Percentiles rank a stretch among this genome's conserved stretches.
Conservation (phyloP, 179 eudicot genomes). For the Spinacia oleracea region DNA sequence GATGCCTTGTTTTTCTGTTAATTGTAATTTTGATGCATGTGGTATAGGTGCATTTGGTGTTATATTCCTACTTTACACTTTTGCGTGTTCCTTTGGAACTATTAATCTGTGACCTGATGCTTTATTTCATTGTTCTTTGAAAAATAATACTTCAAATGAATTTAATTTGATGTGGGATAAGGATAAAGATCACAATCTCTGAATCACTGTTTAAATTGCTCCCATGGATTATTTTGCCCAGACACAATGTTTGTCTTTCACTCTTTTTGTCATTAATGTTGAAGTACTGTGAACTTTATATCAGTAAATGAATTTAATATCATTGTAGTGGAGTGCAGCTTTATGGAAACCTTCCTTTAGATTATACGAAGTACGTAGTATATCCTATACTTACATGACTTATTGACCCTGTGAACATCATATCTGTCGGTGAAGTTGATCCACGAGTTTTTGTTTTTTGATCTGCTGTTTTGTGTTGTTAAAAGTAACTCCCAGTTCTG, state of each 20-base stretch:
- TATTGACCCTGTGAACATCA: background rate
- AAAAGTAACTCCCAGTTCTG: background rate
- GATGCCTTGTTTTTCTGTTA: constrained; percentile 17
- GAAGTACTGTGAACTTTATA: too few relatives aligned
- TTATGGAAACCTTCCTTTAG: background rate
- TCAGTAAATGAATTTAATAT: too few relatives aligned
- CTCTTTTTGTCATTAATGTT: background rate
- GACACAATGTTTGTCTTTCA: background rate
- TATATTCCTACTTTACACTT: background rate
- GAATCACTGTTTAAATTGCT: background rate
- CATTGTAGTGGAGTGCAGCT: background rate
- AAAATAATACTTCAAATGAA: too few relatives aligned
- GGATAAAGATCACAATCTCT: background rate
- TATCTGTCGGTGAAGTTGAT: background rate
- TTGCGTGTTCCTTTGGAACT: background rate
- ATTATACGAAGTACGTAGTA: too few relatives aligned
- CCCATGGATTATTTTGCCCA: background rate
- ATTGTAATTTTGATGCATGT: background rate
- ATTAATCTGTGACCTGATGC: background rate
- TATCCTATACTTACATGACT: background rate
- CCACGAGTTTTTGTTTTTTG: background rate
- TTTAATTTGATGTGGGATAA: background rate
- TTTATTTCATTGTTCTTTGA: background rate
- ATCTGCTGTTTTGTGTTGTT: background rate
- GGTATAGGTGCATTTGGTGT: background rate